phyloP scores from a whole-genome alignment of 192 early-diverging fungal genomes.

The Helicostylum pulchrum region DNA sequence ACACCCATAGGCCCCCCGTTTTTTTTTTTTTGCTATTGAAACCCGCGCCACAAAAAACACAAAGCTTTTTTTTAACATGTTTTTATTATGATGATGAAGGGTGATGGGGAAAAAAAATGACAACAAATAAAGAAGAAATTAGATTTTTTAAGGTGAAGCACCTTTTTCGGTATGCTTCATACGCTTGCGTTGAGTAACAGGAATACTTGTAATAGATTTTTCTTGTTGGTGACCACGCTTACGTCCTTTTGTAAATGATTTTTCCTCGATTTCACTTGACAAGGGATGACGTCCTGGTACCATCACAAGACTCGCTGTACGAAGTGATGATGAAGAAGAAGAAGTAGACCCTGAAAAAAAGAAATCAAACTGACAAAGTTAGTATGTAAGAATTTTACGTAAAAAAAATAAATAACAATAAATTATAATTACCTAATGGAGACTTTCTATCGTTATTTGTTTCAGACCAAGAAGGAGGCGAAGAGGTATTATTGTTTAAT shows the following conservation, averaged over 20 bases:
- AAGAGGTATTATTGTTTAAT: not conserved
- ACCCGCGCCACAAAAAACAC: no score
- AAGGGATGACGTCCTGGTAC: constrained; percentile 11
- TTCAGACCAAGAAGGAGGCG: not conserved
- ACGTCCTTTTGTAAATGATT: not conserved
- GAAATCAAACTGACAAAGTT: not conserved
- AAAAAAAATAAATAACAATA: not conserved
- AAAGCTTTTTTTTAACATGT: no score
- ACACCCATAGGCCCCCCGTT: no score
- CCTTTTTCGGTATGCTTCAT: not conserved
- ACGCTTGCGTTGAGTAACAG: constrained; percentile 2
- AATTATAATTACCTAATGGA: not conserved
- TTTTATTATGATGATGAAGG: no score
- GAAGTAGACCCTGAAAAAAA: not conserved
- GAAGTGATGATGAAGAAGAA: constrained; percentile 3
- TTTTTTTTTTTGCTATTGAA: no score
- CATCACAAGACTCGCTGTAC: constrained; percentile 11
- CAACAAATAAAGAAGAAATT: not conserved
- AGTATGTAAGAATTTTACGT: no score
- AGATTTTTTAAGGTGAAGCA: not conserved
- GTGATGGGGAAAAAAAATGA: not conserved
- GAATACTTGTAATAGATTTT: no score
- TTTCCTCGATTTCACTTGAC: constrained; percentile 6
- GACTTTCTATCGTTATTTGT: not conserved
- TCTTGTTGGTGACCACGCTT: not conserved